Evolutionary conservation across 441 rosid species (phyloP), one percentile per base, ranked within the genome.

Genomic region (Erodium moschatum): DNA sequence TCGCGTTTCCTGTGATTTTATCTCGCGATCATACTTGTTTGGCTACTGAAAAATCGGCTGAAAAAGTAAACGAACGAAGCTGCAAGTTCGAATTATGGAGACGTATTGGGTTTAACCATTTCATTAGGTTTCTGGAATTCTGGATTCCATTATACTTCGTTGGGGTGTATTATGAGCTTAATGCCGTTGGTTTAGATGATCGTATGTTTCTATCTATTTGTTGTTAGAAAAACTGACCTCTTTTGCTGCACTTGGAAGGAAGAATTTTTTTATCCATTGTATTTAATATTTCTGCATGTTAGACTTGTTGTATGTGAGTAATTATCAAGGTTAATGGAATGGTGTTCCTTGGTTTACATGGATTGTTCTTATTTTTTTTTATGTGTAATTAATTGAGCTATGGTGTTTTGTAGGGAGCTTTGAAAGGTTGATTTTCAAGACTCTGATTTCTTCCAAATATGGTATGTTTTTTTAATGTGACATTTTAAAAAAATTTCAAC

Each of bases 321-420:
- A 18, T 54, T 54, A n/a, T 54, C 61, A 0, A 54, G 19, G 61
- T 7, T 15, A 16, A 19, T 54, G 24, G 9, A 54, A 2, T 19
- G 61, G 8, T 54, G 24, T 16, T 54, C 7, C 15, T 54, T 18
- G 18, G 15, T 54, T 54, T 19, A 4, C 0, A 54, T 54, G 21
- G 61, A 54, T 6, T 18, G 15, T 54, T 54, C 6, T 5, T 54
- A 19, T 54, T 54, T 54, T 54, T 54, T 54, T 24, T 24, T 24
- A 24, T 40, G 61, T 15, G 61, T 54, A 54, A 54, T 54, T 16
- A 54, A 19, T 54, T 54, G 61, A 16, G 61, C 15, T 54, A 16
- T 54, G 19, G 18, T n/a, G 61, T 19, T 54, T 54, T 54, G 61
- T 54, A 54, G 61, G 61, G 6, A 54, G 61, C 61, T 54, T 54